phyloP scores from a whole-genome alignment of 257 asterid genomes.

The Solanum etuberosum region DNA sequence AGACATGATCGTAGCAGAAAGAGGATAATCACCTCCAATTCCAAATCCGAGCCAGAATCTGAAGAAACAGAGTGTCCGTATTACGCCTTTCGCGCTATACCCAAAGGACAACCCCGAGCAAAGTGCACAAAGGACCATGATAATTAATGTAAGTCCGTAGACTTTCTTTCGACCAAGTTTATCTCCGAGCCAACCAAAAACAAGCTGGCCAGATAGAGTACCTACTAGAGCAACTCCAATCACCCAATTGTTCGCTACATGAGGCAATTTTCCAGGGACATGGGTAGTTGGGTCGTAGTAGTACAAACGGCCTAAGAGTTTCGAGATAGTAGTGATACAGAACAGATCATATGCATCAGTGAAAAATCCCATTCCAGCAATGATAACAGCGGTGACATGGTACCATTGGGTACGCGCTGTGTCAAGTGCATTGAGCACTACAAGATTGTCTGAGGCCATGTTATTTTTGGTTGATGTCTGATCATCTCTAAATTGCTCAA shows the following conservation, averaged over 20 bases:
- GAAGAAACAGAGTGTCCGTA: slow-evolving; percentile 44
- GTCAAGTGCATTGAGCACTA: slow-evolving; percentile 57
- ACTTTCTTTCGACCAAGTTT: slow-evolving; percentile 33
- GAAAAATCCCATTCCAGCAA: slow-evolving; percentile 74
- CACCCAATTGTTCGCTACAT: slow-evolving; percentile 21
- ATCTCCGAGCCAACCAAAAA: slow-evolving; percentile 41
- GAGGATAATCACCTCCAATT: slow-evolving; percentile 45
- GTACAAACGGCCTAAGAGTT: slow-evolving; percentile 44
- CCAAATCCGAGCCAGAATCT: slow-evolving; percentile 49
- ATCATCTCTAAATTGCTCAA: not conserved
- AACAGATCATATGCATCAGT: slow-evolving; percentile 65
- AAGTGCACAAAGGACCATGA: slow-evolving; percentile 30
- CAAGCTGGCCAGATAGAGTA: slow-evolving; percentile 34
- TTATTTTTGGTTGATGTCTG: not conserved
- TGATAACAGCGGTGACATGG: slow-evolving; percentile 55
- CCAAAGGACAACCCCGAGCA: slow-evolving; percentile 40
- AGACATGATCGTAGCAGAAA: slow-evolving; percentile 50
- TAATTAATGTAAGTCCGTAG: slow-evolving; percentile 28
- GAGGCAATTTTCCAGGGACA: slow-evolving; percentile 21
- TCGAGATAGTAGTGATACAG: slow-evolving; percentile 24
- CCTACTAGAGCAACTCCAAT: slow-evolving; percentile 39
- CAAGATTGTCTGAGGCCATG: slow-evolving; percentile 33
- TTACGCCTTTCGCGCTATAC: slow-evolving; percentile 13
- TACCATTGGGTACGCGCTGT: slow-evolving; percentile 47
- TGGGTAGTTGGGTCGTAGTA: slow-evolving; percentile 19